Evolutionary conservation across 225 moss, liverwort and hornwort species (phyloP).

Genomic region (Polytrichum commune): DNA sequence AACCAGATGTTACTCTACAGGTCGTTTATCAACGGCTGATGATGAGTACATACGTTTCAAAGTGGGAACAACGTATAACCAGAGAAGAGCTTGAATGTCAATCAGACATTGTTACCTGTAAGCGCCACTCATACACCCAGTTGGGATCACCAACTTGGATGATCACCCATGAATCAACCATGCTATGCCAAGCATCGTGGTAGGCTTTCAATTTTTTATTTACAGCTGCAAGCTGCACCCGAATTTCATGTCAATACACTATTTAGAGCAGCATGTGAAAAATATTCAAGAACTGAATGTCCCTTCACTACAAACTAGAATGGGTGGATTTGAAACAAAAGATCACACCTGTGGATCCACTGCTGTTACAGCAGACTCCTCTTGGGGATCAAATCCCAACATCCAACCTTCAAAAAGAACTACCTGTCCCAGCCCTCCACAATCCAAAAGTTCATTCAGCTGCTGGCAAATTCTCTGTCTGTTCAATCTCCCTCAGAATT

Average conservation of each 20-base stretch:
- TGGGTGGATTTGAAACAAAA: not conserved
- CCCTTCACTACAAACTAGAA: not conserved
- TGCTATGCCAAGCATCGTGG: conserved; percentile 73
- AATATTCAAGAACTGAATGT: not conserved
- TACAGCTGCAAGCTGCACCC: conserved; percentile 58
- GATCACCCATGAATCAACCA: conserved; percentile 76
- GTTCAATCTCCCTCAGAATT: too few relatives aligned
- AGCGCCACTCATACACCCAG: conserved; percentile 84
- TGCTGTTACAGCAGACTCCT: conserved; percentile 48
- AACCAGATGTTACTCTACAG: too few relatives aligned
- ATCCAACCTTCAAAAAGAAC: conserved; percentile 96
- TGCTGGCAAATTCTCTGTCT: too few relatives aligned
- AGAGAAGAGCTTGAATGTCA: not conserved
- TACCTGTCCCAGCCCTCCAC: conserved; percentile 47
- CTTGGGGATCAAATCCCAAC: conserved; percentile 84
- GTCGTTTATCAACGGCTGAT: too few relatives aligned
- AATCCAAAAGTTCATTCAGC: not conserved
- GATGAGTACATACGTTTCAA: too few relatives aligned
- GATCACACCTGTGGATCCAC: conserved; percentile 60
- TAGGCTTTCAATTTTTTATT: conserved; percentile 61
- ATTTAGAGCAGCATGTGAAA: not conserved
- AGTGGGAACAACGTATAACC: too few relatives aligned
- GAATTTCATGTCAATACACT: conserved; percentile 12
- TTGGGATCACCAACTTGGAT: conserved; percentile 68
- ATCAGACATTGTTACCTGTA: conserved; percentile 45